Conservation (phyloP, 2,329 filamentous ascomycete species). For the Aspergillus quadricinctus region DNA sequence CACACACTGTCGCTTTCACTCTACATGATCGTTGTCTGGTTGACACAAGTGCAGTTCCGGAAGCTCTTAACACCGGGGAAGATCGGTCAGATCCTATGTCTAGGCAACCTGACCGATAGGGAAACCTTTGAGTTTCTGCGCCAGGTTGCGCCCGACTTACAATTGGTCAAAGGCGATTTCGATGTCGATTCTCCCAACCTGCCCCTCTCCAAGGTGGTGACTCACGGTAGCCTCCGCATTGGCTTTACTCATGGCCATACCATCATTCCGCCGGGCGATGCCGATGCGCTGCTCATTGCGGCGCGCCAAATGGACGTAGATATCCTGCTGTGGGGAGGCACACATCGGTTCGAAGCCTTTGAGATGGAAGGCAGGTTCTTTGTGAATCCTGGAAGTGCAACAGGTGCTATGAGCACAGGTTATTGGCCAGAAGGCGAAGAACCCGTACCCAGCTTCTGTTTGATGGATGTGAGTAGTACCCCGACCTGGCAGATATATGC, state of each 20-base stretch:
- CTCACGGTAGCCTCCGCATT: conserved; percentile 64
- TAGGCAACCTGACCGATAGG: conserved; percentile 76
- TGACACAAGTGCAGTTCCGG: conserved; percentile 60
- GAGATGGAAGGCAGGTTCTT: conserved; percentile 70
- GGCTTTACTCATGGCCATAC: conserved; percentile 68
- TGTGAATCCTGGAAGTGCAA: conserved; percentile 65
- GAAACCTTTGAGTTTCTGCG: conserved; percentile 77
- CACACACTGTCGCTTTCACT: conserved; percentile 8
- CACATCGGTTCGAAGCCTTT: conserved; percentile 66
- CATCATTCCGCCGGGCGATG: conserved; percentile 63
- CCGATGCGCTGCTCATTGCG: conserved; percentile 62
- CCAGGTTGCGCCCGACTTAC: conserved; percentile 66
- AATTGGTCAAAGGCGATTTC: conserved; percentile 67
- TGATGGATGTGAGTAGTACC: conserved; percentile 91
- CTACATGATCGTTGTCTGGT: conserved; percentile 9
- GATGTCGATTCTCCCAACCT: conserved; percentile 64
- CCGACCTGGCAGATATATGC: not conserved
- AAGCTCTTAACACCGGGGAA: conserved; percentile 80
- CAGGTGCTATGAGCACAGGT: conserved; percentile 59
- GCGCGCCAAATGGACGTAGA: conserved; percentile 69
- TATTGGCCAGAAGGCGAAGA: conserved; percentile 61
- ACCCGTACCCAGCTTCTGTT: conserved; percentile 83
- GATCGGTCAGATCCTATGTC: conserved; percentile 75
- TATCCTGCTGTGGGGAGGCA: conserved; percentile 65
- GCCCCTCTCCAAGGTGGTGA: conserved; percentile 64